Evolutionary conservation across 306 rosid species (phyloP).

Genomic region (Gleditsia sinensis): DNA sequence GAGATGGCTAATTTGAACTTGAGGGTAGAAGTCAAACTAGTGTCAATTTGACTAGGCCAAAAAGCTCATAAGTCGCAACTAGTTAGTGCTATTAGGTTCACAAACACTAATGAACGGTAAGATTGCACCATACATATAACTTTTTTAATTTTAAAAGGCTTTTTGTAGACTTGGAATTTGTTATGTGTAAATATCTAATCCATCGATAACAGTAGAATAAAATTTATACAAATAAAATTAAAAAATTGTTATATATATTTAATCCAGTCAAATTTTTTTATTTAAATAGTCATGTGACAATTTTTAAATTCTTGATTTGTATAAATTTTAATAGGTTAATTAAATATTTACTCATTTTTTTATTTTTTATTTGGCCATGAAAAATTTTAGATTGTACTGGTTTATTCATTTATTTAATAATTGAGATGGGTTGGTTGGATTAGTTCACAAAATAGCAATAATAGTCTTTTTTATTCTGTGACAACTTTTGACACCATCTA

Average conservation of each 20-base stretch:
- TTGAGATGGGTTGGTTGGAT: neutral
- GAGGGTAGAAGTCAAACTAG: conserved; percentile 35
- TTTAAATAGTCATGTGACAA: too few species aligned
- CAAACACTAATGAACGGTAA: conserved; percentile 21
- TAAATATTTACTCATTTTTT: too few species aligned
- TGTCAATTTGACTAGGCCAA: conserved; percentile 16
- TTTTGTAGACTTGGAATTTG: neutral
- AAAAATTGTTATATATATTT: too few species aligned
- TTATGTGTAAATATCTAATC: too few species aligned
- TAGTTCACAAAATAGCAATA: neutral
- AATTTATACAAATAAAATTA: too few species aligned
- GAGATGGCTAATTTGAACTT: conserved; percentile 2
- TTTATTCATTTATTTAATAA: neutral
- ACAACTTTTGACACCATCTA: neutral
- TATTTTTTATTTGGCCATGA: conserved; percentile 18
- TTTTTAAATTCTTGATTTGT: too few species aligned
- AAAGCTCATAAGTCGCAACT: conserved; percentile 23
- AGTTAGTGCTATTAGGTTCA: conserved; percentile 37
- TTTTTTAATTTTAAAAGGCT: neutral
- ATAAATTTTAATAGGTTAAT: too few species aligned
- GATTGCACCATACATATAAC: neutral
- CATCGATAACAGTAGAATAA: too few species aligned
- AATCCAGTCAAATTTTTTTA: too few species aligned
- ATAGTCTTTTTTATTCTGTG: neutral
- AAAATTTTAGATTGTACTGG: neutral